Evolutionary conservation across 2,329 filamentous ascomycete species (phyloP).

Genomic region (Venturiaceae sp.): DNA sequence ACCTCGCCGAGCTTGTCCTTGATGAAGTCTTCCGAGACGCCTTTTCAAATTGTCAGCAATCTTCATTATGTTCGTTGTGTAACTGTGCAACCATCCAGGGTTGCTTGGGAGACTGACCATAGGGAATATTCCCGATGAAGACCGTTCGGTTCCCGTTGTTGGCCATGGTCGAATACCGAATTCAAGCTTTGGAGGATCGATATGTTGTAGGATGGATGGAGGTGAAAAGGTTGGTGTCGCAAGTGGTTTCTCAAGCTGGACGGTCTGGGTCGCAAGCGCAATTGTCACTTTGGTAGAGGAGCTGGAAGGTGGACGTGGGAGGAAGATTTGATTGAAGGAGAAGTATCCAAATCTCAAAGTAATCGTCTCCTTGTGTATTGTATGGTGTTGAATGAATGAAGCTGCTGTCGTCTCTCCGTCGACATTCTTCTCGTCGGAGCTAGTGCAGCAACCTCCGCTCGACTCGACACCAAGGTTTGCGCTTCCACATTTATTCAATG

Average conservation of each 20-base stretch:
- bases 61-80: neutral
- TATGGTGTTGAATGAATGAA: no score
- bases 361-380: no score
- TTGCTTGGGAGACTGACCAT: constrained; percentile 43
- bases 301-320: neutral
- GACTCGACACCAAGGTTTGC: neutral
- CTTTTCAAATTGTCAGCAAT: constrained; percentile 35
- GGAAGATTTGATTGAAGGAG: no score
- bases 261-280: neutral
- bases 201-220: neutral
- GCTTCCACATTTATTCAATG: neutral
- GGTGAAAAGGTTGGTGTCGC: neutral
- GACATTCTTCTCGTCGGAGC: no score
- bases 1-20: constrained; percentile 85
- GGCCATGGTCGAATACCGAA: neutral
- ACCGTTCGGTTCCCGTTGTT: constrained; percentile 44
- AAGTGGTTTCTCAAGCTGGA: neutral
- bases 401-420: no score
- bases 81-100: neutral
- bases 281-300: neutral
- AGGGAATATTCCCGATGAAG: constrained; percentile 81
- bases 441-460: no score
- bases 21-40: constrained; percentile 92
- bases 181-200: no score
- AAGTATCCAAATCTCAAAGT: no score